phyloP scores from a whole-genome alignment of 768 basidiomycete genomes.

The Megacollybia marginata region DNA sequence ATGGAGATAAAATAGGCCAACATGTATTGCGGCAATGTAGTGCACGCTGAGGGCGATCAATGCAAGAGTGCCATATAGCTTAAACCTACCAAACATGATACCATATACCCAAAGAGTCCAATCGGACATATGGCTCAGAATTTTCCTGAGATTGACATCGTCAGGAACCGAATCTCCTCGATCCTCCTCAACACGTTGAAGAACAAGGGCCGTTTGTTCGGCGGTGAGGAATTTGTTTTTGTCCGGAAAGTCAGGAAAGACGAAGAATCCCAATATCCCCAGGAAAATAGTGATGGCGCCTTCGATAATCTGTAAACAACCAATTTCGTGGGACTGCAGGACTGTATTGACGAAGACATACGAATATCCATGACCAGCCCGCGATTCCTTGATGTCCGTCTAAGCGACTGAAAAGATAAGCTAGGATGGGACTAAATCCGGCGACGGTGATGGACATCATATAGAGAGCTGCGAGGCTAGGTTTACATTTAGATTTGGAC shows the following conservation, averaged over 20 bases:
- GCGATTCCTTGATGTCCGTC: slow-evolving; percentile 30
- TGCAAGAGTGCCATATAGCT: not conserved
- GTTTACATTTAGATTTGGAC: not conserved
- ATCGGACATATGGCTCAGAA: slow-evolving; percentile 32
- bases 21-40: slow-evolving; percentile 34
- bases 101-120: slow-evolving; percentile 43
- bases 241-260: slow-evolving; percentile 40
- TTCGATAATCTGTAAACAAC: slow-evolving; percentile 32
- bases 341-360: slow-evolving; percentile 5
- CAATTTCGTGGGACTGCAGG: no score
- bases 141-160: slow-evolving; percentile 25
- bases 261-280: slow-evolving; percentile 31
- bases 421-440: slow-evolving; percentile 36
- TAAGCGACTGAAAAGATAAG: slow-evolving; percentile 33
- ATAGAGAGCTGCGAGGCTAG: slow-evolving; percentile 39
- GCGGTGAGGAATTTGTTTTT: slow-evolving; percentile 36
- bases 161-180: slow-evolving; percentile 44
- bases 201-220: slow-evolving; percentile 34
- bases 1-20: slow-evolving; percentile 40
- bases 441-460: slow-evolving; percentile 31
- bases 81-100: slow-evolving; percentile 33
- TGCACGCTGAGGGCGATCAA: not conserved
- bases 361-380: slow-evolving; percentile 48
- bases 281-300: slow-evolving; percentile 35
- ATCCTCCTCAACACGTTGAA: slow-evolving; percentile 41